A percentile compares a stretch with the other conserved stretches of the same genome.
Evolutionary conservation across 441 rosid species (phyloP).

Genomic region (Flueggea neowawraea): DNA sequence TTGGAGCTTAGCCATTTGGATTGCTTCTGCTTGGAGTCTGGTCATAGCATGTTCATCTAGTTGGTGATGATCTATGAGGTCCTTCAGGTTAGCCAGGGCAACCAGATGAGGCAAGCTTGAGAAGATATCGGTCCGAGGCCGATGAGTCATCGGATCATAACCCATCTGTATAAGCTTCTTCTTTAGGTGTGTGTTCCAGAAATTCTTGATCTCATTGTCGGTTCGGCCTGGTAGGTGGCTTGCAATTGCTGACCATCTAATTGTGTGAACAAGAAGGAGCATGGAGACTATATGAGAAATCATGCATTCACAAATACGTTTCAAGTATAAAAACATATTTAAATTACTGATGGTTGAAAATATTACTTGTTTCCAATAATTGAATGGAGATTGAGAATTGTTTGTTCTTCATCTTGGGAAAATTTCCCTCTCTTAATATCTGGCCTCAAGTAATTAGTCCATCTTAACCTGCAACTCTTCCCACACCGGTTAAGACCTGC

Average conservation of each 20-base stretch:
- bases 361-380: slow-evolving; percentile 81
- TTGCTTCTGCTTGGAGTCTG: slow-evolving; percentile 50
- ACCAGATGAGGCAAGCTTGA: slow-evolving; percentile 58
- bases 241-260: slow-evolving; percentile 89
- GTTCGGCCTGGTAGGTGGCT: slow-evolving; percentile 75
- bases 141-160: slow-evolving; percentile 85
- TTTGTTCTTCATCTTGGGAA: slow-evolving; percentile 81
- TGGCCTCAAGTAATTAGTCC: slow-evolving; percentile 94
- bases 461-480: slow-evolving; percentile 86
- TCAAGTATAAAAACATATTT: neutral
- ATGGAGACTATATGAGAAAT: neutral
- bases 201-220: slow-evolving; percentile 84
- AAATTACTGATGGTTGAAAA: neutral
- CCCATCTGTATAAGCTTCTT: slow-evolving; percentile 89
- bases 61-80: slow-evolving; percentile 40
- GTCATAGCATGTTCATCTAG: slow-evolving; percentile 32
- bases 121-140: slow-evolving; percentile 73
- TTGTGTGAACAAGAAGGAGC: neutral
- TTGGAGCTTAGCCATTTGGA: slow-evolving; percentile 46
- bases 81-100: slow-evolving; percentile 60
- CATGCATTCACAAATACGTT: neutral
- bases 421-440: slow-evolving; percentile 92
- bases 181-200: slow-evolving; percentile 89
- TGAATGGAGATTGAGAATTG: slow-evolving; percentile 80
- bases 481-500: slow-evolving; percentile 76